Conservation (phyloP, 257 asterid genomes). For the Capsicum rhomboideum region DNA sequence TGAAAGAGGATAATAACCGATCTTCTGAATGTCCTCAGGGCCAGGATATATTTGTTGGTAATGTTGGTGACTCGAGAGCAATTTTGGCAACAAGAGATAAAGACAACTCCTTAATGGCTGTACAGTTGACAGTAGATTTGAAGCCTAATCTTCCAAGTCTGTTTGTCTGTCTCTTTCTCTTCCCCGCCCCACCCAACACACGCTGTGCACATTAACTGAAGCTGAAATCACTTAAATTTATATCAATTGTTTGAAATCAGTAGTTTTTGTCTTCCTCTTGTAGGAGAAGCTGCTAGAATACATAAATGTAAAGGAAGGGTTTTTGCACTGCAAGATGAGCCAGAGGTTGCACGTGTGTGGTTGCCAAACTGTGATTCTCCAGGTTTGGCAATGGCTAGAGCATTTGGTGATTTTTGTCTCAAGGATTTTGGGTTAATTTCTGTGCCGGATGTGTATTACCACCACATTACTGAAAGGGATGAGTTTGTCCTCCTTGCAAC, state of each 20-base stretch:
- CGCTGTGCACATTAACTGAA: not conserved
- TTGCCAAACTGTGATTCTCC: slow-evolving; percentile 95
- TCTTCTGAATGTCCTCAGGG: slow-evolving; percentile 34
- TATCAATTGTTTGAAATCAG: not conserved
- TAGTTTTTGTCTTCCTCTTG: not conserved
- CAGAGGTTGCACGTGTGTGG: slow-evolving; percentile 99
- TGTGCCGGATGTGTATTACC: slow-evolving; percentile 90
- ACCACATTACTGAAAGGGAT: slow-evolving; percentile 55
- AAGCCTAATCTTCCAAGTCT: slow-evolving; percentile 96
- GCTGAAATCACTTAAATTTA: not conserved
- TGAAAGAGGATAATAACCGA: not conserved
- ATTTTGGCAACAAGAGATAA: slow-evolving; percentile 78
- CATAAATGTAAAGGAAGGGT: slow-evolving; percentile 96
- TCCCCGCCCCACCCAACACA: not conserved
- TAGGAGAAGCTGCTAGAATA: slow-evolving; percentile 96
- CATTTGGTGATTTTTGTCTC: slow-evolving; percentile 95
- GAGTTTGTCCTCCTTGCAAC: slow-evolving; percentile 88
- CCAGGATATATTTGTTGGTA: slow-evolving; percentile 81
- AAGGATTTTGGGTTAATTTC: slow-evolving; percentile 97
- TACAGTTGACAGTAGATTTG: slow-evolving; percentile 92
- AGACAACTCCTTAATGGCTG: slow-evolving; percentile 61
- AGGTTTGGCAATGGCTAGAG: slow-evolving; percentile 99
- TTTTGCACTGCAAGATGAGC: slow-evolving; percentile 97
- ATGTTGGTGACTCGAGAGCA: slow-evolving; percentile 95
- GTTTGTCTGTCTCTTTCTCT: slow-evolving; percentile 1